Percentiles rank a stretch among this genome's conserved stretches.
These are phyloP conservation scores for Raddia distichophylla DNA, from an alignment of 176 grass and related monocot genomes.

Conservation along the genomic window DNA sequence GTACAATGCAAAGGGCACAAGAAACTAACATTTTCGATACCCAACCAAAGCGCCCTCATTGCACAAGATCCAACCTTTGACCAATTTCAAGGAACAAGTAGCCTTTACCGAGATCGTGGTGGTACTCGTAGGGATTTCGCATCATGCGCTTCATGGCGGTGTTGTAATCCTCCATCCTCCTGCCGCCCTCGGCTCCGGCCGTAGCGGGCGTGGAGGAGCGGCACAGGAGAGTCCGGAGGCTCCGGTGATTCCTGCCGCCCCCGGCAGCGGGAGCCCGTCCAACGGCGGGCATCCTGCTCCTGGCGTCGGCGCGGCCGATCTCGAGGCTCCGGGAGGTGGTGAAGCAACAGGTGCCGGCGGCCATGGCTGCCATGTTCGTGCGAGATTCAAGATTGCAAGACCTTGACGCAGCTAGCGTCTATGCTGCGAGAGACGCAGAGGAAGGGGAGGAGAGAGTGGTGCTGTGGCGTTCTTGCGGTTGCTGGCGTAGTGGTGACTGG, in stretches of 20 bases:
- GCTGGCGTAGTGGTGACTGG: too few species aligned
- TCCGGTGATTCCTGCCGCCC: neutral
- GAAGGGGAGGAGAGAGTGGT: too few species aligned
- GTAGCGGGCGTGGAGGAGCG: constrained; percentile 45
- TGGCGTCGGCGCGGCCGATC: neutral
- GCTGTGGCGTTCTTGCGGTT: too few species aligned
- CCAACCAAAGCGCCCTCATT: neutral
- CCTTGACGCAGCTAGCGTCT: neutral
- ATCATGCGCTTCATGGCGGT: constrained; percentile 87
- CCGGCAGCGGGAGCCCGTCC: neutral
- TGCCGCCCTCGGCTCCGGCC: constrained; percentile 29
- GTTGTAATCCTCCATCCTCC: constrained; percentile 74
- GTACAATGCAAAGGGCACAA: neutral
- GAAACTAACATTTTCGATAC: neutral
- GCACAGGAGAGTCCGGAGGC: constrained; percentile 14
- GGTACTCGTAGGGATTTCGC: constrained; percentile 88
- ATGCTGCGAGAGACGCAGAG: neutral
- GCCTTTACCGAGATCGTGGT: constrained; percentile 70
- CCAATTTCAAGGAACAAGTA: neutral
- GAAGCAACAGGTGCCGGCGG: constrained; percentile 25
- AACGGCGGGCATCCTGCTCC: neutral
- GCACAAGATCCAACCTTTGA: neutral
- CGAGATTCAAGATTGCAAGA: neutral
- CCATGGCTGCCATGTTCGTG: constrained; percentile 38
- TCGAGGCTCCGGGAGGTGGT: constrained; percentile 14